phyloP scores from a whole-genome alignment of 225 moss, liverwort and hornwort genomes.

The Polytrichum commune region DNA sequence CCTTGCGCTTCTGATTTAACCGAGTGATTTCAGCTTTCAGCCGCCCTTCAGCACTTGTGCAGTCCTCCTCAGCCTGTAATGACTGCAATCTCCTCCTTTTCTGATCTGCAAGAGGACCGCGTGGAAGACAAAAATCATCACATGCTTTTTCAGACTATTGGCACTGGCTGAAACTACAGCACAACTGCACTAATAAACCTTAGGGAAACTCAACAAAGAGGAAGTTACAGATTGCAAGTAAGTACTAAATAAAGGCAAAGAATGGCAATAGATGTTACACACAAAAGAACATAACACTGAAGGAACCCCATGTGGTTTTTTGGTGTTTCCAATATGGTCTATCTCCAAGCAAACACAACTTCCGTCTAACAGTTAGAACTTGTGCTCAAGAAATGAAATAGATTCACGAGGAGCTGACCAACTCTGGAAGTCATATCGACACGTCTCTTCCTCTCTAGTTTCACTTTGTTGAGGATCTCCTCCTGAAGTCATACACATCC shows the following conservation, averaged over 20 bases:
- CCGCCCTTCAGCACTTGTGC: conserved; percentile 59
- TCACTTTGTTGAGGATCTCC: conserved; percentile 57
- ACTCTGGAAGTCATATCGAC: conserved; percentile 47
- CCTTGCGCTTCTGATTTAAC: conserved; percentile 46
- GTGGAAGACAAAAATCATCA: conserved; percentile 6
- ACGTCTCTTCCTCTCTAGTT: conserved; percentile 55
- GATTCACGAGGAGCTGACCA: conserved; percentile 39
- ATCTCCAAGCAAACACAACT: too few relatives aligned
- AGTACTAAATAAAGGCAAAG: conserved; percentile 1
- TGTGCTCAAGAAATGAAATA: conserved; percentile 3
- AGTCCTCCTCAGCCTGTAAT: conserved; percentile 57
- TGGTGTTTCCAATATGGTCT: conserved; percentile 4
- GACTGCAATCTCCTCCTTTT: conserved; percentile 50
- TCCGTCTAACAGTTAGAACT: background rate
- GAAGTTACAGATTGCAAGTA: background rate
- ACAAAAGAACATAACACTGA: conserved; percentile 10
- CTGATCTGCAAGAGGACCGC: conserved; percentile 41
- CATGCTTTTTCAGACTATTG: background rate
- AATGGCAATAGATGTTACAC: conserved; percentile 4
- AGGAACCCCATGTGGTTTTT: conserved; percentile 2
- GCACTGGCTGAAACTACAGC: too few relatives aligned
- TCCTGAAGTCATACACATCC: conserved; percentile 43
- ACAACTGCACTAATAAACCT: too few relatives aligned
- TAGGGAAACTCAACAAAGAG: background rate
- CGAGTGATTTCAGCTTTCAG: conserved; percentile 41